Conservation (phyloP, 2,329 filamentous ascomycete species). For the Cercospora beticola region DNA sequence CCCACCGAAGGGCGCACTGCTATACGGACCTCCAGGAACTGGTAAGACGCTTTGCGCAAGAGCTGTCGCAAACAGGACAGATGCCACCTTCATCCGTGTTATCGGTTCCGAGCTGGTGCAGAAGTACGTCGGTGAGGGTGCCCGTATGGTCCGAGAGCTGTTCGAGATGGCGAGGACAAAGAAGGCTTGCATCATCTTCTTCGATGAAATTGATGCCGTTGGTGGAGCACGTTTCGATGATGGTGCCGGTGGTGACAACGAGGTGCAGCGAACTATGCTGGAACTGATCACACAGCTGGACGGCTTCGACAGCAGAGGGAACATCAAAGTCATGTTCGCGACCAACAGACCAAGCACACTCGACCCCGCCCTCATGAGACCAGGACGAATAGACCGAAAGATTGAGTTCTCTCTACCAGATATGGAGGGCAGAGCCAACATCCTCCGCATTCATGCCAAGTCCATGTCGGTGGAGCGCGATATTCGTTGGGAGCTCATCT, state of each 20-base stretch:
- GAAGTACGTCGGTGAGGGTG: conserved; percentile 98
- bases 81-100: conserved; percentile 97
- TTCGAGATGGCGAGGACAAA: conserved; percentile 99
- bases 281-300: conserved; percentile 96
- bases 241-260: conserved; percentile 93
- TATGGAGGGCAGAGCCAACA: conserved; percentile 95
- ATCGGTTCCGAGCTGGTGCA: conserved; percentile 97
- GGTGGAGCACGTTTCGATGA: conserved; percentile 96
- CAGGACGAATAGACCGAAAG: conserved; percentile 95
- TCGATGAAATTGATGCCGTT: conserved; percentile 96
- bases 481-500: conserved; percentile 98
- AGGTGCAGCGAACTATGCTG: conserved; percentile 97
- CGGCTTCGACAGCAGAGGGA: conserved; percentile 92
- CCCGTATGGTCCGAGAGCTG: conserved; percentile 95
- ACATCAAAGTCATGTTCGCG: conserved; percentile 99
- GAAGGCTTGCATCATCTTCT: conserved; percentile 99
- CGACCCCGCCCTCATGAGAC: conserved; percentile 95
- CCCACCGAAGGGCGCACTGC: conserved; percentile 91
- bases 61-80: conserved; percentile 95
- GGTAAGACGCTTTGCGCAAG: conserved; percentile 97
- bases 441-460: conserved; percentile 97
- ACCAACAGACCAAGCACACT: conserved; percentile 95
- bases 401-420: conserved; percentile 98
- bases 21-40: conserved; percentile 97
- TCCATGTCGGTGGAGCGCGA: conserved; percentile 99